Evolutionary conservation across 139 green algal species (phyloP).

Genomic region (Ettlia oleoabundans): DNA sequence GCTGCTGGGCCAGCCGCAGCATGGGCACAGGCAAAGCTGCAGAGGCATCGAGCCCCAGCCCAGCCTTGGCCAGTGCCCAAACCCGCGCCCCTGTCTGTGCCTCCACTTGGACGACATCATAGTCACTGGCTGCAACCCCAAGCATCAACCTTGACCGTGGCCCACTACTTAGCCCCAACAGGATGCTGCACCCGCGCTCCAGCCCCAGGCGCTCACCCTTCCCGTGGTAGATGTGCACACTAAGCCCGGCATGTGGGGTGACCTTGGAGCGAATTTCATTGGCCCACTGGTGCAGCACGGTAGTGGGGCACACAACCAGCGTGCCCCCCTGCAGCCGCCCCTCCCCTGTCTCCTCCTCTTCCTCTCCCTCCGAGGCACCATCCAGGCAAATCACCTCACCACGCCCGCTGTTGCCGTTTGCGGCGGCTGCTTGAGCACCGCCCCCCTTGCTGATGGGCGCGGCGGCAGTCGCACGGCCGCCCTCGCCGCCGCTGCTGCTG

Average conservation of each 20-base stretch:
- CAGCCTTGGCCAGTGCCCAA: no score
- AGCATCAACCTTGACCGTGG: no score
- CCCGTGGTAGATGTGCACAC: constrained; percentile 81
- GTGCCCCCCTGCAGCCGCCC: constrained; percentile 25
- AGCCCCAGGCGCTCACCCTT: constrained; percentile 43
- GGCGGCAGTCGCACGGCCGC: not conserved
- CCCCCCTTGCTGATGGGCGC: not conserved
- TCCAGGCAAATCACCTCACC: constrained; percentile 22
- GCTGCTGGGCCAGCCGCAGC: no score
- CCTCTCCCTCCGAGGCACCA: not conserved
- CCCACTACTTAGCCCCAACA: no score
- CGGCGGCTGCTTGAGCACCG: not conserved
- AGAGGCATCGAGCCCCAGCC: no score
- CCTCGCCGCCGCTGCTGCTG: not conserved
- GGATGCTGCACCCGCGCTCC: no score
- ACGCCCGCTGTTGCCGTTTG: not conserved
- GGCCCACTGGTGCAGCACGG: constrained; percentile 88
- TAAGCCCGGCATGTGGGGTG: constrained; percentile 38
- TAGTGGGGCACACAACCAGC: constrained; percentile 46
- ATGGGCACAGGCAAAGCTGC: no score
- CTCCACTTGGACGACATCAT: no score
- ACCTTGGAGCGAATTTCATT: constrained; percentile 59
- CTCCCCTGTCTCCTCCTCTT: not conserved
- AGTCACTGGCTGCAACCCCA: no score
- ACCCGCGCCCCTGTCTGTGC: no score